These are phyloP conservation scores for Prunus persica DNA, from an alignment of 306 rosid species.

Conservation along the genomic window DNA sequence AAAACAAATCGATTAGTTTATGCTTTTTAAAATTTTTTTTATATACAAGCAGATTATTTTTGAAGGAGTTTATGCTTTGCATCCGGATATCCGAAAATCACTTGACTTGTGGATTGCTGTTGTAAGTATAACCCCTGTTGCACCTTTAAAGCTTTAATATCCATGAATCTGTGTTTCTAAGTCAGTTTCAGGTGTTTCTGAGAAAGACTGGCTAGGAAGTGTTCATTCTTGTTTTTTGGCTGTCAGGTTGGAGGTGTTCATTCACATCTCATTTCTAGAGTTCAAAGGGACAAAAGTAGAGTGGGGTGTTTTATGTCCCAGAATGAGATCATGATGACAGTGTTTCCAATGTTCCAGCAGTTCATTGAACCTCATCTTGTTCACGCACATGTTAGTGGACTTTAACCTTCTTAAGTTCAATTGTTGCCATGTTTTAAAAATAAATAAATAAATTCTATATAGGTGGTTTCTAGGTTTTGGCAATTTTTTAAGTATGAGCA, in stretches of 20 bases:
- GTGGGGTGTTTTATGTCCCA: constrained; percentile 90
- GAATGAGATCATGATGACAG: constrained; percentile 94
- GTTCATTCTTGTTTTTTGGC: background rate
- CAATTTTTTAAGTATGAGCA: background rate
- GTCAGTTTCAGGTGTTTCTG: constrained; percentile 4
- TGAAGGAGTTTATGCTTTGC: constrained; percentile 98
- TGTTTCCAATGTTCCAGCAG: constrained; percentile 98
- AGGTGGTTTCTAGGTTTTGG: background rate
- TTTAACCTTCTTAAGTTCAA: constrained; percentile 7
- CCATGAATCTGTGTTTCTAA: background rate
- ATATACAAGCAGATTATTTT: constrained; percentile 62
- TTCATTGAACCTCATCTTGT: constrained; percentile 98
- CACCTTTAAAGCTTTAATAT: constrained; percentile 15
- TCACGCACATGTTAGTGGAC: constrained; percentile 86
- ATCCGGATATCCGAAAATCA: constrained; percentile 88
- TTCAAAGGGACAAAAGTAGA: constrained; percentile 96
- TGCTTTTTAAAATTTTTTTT: constrained; percentile 19
- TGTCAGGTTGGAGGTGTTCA: constrained; percentile 96
- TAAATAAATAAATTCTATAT: background rate
- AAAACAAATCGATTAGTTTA: background rate
- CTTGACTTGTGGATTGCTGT: constrained; percentile 98
- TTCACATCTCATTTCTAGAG: constrained; percentile 96
- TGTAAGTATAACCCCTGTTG: constrained; percentile 49
- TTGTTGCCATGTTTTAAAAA: background rate
- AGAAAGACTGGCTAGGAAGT: constrained; percentile 10